A percentile compares a stretch with the other conserved stretches of the same genome.
phyloP scores from a whole-genome alignment of 768 basidiomycete species.

The Rhodotorula taiwanensis region DNA sequence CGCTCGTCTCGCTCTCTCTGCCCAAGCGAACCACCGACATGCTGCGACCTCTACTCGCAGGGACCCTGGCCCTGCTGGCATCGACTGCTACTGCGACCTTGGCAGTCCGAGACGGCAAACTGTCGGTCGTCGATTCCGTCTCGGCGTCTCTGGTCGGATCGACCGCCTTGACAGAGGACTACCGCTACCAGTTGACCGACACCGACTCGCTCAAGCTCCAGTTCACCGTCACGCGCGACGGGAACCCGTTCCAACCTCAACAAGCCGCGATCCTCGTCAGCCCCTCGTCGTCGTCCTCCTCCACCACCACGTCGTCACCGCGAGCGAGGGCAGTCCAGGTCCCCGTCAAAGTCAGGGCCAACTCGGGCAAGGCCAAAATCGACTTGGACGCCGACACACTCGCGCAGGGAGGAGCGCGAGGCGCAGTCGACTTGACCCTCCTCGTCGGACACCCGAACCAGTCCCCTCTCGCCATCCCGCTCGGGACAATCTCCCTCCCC shows the following conservation, averaged over 20 bases:
- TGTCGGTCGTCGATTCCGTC: conserved; percentile 21
- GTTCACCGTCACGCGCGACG: conserved; percentile 16
- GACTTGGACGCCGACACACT: conserved; percentile 22
- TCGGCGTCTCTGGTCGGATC: not conserved
- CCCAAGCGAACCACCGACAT: too few relatives aligned
- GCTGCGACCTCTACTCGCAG: conserved; percentile 2
- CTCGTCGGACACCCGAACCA: conserved; percentile 17
- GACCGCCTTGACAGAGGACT: not conserved
- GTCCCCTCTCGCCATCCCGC: conserved; percentile 15
- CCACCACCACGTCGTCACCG: too few relatives aligned
- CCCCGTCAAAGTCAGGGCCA: conserved; percentile 15
- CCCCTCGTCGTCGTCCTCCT: too few relatives aligned
- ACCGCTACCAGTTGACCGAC: not conserved
- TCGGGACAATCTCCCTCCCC: conserved; percentile 22
- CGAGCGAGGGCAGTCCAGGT: too few relatives aligned
- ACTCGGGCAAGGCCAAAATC: conserved; percentile 21
- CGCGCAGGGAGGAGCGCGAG: too few relatives aligned
- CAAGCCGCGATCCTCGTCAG: conserved; percentile 23
- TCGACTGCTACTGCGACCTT: conserved; percentile 4
- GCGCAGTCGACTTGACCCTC: conserved; percentile 29
- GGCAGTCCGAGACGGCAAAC: conserved; percentile 10
- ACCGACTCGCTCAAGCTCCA: conserved; percentile 34
- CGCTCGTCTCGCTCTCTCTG: too few relatives aligned
- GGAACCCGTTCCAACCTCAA: conserved; percentile 9
- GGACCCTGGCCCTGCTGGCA: not conserved